phyloP scores from a whole-genome alignment of 2,329 filamentous ascomycete genomes.

The Domatiomyces globalis region DNA sequence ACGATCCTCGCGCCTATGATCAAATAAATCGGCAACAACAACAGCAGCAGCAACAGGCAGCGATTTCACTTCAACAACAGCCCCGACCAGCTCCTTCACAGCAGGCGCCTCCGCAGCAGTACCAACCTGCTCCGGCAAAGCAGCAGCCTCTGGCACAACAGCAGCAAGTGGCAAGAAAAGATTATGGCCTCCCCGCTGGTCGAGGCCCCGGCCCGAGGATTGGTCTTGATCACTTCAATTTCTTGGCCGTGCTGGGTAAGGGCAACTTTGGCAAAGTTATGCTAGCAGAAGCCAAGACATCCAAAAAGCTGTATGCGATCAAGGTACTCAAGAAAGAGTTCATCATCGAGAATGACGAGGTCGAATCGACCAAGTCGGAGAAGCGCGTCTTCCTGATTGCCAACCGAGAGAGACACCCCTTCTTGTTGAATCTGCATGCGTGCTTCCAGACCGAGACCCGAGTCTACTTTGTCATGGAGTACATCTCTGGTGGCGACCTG shows the following conservation, averaged over 20 bases:
- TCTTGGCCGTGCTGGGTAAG: conserved; percentile 92
- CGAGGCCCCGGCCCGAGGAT: conserved; percentile 46
- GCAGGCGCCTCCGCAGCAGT: conserved; percentile 19
- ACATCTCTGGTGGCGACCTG: conserved; percentile 92
- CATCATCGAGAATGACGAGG: conserved; percentile 98
- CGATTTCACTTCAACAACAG: conserved; percentile 2
- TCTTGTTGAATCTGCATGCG: conserved; percentile 85
- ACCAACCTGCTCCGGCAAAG: conserved; percentile 32
- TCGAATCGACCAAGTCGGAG: conserved; percentile 93
- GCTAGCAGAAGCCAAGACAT: conserved; percentile 90
- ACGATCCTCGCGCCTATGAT: conserved; percentile 31
- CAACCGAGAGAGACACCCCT: conserved; percentile 92
- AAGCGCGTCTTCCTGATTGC: conserved; percentile 95
- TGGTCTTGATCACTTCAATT: conserved; percentile 96
- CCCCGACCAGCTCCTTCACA: conserved; percentile 11
- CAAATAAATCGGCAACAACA: conserved; percentile 21
- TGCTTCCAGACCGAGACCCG: conserved; percentile 98
- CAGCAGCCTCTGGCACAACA: conserved; percentile 22
- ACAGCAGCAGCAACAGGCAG: conserved; percentile 16
- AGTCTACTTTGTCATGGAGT: conserved; percentile 99
- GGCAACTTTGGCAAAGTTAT: conserved; percentile 99
- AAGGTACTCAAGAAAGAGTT: conserved; percentile 99
- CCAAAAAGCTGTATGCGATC: conserved; percentile 88
- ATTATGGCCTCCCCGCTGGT: conserved; percentile 16
- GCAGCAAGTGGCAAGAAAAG: conserved; percentile 14